Evolutionary conservation across 345 rosid genomes (phyloP).

Genomic region (Sapria himalayana): DNA sequence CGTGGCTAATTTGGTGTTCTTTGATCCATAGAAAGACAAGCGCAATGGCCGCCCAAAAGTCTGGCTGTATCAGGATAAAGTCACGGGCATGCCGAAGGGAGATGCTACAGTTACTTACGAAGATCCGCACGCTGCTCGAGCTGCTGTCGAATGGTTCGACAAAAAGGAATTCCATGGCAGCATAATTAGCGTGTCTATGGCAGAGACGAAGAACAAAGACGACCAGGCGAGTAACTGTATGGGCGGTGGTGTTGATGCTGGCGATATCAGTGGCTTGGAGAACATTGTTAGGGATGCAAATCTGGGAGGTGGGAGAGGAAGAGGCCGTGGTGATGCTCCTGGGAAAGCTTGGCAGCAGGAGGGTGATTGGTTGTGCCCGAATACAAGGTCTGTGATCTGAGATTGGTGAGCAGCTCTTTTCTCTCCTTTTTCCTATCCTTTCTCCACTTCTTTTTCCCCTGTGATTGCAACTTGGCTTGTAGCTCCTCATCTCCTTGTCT

Average conservation of each 20-base stretch:
- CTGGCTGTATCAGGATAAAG: slow-evolving; percentile 80
- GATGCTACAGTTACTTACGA: slow-evolving; percentile 97
- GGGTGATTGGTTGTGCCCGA: slow-evolving; percentile 96
- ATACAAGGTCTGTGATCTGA: slow-evolving; percentile 99
- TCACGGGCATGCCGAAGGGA: slow-evolving; percentile 78
- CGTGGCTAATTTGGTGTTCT: not conserved
- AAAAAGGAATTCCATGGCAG: slow-evolving; percentile 87
- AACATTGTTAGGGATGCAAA: slow-evolving; percentile 22
- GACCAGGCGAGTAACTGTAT: slow-evolving; percentile 12
- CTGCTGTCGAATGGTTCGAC: slow-evolving; percentile 97
- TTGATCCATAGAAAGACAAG: slow-evolving; percentile 46
- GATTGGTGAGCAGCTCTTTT: slow-evolving; percentile 95
- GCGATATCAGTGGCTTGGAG: slow-evolving; percentile 27
- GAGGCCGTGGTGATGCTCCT: slow-evolving; percentile 54
- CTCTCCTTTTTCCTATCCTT: slow-evolving; percentile 25
- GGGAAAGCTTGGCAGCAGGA: slow-evolving; percentile 92
- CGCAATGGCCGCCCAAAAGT: slow-evolving; percentile 80
- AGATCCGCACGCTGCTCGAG: slow-evolving; percentile 91
- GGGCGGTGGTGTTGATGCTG: slow-evolving; percentile 15
- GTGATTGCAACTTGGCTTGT: slow-evolving; percentile 2
- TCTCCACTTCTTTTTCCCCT: not conserved
- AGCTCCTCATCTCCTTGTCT: slow-evolving; percentile 15
- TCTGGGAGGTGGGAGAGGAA: slow-evolving; percentile 45
- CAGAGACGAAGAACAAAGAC: slow-evolving; percentile 50
- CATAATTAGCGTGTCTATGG: slow-evolving; percentile 58